Conservation (phyloP, 257 asterid genomes). For the Nicotiana tomentosiformis region DNA sequence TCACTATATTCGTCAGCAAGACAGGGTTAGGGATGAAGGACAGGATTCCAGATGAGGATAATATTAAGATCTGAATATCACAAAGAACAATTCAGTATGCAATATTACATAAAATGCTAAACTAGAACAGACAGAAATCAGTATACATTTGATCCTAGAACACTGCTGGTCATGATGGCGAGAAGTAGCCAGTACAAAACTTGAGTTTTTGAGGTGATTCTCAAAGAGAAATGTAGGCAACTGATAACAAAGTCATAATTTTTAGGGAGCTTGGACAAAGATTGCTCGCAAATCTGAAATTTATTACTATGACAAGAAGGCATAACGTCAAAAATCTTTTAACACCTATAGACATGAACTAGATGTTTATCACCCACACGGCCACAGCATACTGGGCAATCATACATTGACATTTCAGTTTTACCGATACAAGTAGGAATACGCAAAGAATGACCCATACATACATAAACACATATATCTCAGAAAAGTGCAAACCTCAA, state of each 20-base stretch:
- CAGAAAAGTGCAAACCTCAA: conserved; percentile 60
- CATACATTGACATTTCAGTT: neutral
- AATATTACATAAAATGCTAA: neutral
- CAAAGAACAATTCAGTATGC: neutral
- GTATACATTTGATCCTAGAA: neutral
- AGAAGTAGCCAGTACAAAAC: neutral
- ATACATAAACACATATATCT: neutral
- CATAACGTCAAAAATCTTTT: neutral
- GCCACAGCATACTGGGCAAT: neutral
- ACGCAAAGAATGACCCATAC: neutral
- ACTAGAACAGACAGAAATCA: neutral
- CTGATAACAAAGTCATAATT: neutral
- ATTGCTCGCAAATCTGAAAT: neutral
- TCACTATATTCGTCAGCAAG: neutral
- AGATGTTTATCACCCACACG: neutral
- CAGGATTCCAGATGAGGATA: neutral
- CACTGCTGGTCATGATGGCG: neutral
- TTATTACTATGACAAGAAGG: neutral
- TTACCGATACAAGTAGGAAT: neutral
- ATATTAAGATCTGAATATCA: neutral
- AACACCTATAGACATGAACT: conserved; percentile 1
- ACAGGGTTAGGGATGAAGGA: neutral
- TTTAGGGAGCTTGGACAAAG: neutral
- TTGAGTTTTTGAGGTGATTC: neutral
- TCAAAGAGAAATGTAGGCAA: neutral